These are phyloP conservation scores for Russula abietina DNA, from an alignment of 768 basidiomycete genomes.

Conservation along the genomic window DNA sequence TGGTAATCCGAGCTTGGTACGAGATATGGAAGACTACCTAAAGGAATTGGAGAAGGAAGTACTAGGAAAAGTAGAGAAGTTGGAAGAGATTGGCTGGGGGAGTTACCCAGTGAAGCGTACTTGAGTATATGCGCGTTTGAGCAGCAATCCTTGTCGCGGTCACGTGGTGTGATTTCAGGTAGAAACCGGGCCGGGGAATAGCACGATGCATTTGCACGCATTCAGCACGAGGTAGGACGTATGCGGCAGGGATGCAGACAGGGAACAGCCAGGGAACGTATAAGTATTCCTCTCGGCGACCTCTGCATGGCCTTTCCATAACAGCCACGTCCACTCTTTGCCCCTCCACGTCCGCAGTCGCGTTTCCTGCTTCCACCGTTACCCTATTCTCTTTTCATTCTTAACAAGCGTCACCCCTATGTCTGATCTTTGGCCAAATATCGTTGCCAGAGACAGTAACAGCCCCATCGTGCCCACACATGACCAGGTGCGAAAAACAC, in stretches of 20 bases:
- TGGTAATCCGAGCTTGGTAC: constrained; percentile 58
- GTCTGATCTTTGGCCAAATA: constrained; percentile 10
- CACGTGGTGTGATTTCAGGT: neutral
- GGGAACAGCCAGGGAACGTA: neutral
- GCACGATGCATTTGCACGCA: constrained; percentile 5
- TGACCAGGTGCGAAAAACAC: constrained; percentile 20
- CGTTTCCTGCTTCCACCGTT: neutral
- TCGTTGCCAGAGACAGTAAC: constrained; percentile 1
- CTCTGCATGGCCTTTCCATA: constrained; percentile 12
- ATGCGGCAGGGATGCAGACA: too few species aligned
- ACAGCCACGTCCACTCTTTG: neutral
- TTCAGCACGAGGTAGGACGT: constrained; percentile 1
- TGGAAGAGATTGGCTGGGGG: constrained; percentile 84
- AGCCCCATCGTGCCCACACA: constrained; percentile 14
- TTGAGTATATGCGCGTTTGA: too few species aligned
- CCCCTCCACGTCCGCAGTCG: constrained; percentile 10
- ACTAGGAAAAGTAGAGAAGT: constrained; percentile 64
- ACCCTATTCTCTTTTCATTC: neutral
- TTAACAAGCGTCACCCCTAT: constrained; percentile 1
- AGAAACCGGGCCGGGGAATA: neutral
- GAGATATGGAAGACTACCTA: constrained; percentile 70
- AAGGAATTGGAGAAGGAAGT: constrained; percentile 68
- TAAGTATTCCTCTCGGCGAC: constrained; percentile 4
- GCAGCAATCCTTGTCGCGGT: neutral
- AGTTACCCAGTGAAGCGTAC: constrained; percentile 48